Conservation (phyloP, 73 alveolate species). For the Tetrahymena elliotti region DNA sequence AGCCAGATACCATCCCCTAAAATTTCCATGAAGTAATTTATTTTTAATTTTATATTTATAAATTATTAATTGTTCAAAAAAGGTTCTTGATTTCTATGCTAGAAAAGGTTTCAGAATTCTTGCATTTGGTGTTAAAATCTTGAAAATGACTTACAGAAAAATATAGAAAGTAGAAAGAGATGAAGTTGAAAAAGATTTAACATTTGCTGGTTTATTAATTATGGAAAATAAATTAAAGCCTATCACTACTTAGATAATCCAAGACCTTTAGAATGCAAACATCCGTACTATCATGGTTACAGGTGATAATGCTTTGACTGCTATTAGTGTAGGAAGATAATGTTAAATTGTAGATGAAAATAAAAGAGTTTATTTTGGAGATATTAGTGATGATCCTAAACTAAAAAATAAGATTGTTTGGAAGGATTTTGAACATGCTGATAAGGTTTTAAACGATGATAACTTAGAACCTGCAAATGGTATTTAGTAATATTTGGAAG, state of each 20-base stretch:
- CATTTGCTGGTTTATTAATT: constrained; percentile 82
- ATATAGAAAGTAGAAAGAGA: constrained; percentile 58
- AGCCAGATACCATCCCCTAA: constrained; percentile 59
- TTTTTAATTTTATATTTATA: neutral
- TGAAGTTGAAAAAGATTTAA: constrained; percentile 64
- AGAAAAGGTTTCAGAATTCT: constrained; percentile 80
- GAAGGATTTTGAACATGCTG: constrained; percentile 36
- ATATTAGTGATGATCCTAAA: constrained; percentile 14
- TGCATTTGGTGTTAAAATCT: constrained; percentile 66
- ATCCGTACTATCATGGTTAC: constrained; percentile 82
- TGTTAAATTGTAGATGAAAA: constrained; percentile 33
- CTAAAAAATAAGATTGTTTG: constrained; percentile 16
- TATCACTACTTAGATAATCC: constrained; percentile 62
- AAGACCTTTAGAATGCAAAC: constrained; percentile 58
- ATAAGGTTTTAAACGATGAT: constrained; percentile 6
- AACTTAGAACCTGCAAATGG: constrained; percentile 2
- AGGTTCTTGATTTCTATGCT: constrained; percentile 57
- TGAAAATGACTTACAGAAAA: constrained; percentile 20
- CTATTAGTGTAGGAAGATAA: constrained; percentile 73
- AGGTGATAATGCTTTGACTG: constrained; percentile 81
- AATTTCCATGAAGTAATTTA: constrained; percentile 58
- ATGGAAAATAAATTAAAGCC: constrained; percentile 90
- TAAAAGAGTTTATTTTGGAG: constrained; percentile 37
- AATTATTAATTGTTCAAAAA: no score
- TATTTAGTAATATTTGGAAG: neutral